Base-by-base conservation (phyloP, 257 asterid genomes). In the Schizonepeta tenuifolia region DNA sequence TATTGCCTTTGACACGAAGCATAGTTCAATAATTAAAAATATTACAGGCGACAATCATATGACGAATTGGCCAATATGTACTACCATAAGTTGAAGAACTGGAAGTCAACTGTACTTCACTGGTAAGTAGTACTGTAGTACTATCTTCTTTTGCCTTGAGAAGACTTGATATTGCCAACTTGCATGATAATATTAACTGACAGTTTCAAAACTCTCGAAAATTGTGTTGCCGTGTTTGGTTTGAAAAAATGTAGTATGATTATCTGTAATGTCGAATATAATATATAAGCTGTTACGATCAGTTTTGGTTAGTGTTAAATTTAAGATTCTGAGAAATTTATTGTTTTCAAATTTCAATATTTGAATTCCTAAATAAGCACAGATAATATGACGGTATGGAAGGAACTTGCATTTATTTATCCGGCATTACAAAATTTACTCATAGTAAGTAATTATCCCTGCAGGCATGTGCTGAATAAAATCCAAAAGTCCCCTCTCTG, bases 71-170 rank as follows among this genome's bases (percentile, higher is more conserved):
- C 41, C 28, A 20, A 11, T 36, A 69, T 69, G 74, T 38, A 69
- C 65, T 69, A 18, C 43, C 66, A 54, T 24, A 8, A 40, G 56
- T 70, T 58, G 43, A 70, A 26, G 26, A 41, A 17, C 36, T 36
- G 43, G 43, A 57, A 58, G 68, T 57, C 75, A 57, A 57, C 75
- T 70, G 75, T 70, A 70, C 75, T 58, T 41, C 44, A 40, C 7
- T 59, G 67, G 50, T 70, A 58, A 47, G 60, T 70, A 70, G 35
- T 26, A 58, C 17, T 33, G 50, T 57, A 38, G 75, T 53, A 79
- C 63, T 38, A 57, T 17, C 28, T 9, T 41, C 9, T 11, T 24
- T 60, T 47, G 22, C 60, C 18, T 38, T 35, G 73, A 57, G 28
- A 65, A 20, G 40, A 15, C 44, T 63, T 63, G 33, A 40, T 63